A percentile compares a stretch with the other conserved stretches of the same genome.
phyloP scores from a whole-genome alignment of 2,329 filamentous ascomycete species.

The Calonectria pseudoreteaudii region DNA sequence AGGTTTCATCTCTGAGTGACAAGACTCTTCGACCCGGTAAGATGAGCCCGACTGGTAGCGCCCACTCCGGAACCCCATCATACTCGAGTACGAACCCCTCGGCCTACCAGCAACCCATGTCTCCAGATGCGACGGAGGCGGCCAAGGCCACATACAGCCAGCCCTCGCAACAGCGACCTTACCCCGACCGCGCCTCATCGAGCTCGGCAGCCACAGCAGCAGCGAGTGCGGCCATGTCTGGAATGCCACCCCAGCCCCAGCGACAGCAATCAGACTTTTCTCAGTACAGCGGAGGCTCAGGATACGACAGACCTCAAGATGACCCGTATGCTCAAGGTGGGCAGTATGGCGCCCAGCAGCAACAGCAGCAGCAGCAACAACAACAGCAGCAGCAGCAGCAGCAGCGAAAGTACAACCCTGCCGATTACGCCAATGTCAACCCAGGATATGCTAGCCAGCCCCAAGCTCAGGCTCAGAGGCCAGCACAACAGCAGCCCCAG shows the following conservation, averaged over 20 bases:
- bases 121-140: slow-evolving; percentile 69
- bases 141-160: slow-evolving; percentile 74
- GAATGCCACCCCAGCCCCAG: slow-evolving; percentile 52
- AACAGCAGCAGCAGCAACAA: slow-evolving; percentile 57
- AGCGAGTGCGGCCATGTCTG: slow-evolving; percentile 68
- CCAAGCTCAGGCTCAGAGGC: slow-evolving; percentile 47
- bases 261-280: slow-evolving; percentile 49
- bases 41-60: slow-evolving; percentile 54
- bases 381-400: slow-evolving; percentile 66
- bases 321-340: slow-evolving; percentile 50
- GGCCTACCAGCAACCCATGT: slow-evolving; percentile 36
- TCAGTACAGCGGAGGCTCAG: slow-evolving; percentile 43
- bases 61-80: slow-evolving; percentile 48
- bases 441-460: slow-evolving; percentile 51
- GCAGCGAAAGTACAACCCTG: slow-evolving; percentile 80
- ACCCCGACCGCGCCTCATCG: slow-evolving; percentile 66
- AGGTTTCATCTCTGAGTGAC: slow-evolving; percentile 69
- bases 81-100: slow-evolving; percentile 47
- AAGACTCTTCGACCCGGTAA: slow-evolving; percentile 72
- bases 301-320: slow-evolving; percentile 49
- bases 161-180: slow-evolving; percentile 62
- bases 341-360: slow-evolving; percentile 50
- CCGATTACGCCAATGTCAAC: slow-evolving; percentile 76
- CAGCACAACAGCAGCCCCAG: slow-evolving; percentile 37
- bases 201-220: slow-evolving; percentile 69